Evolutionary conservation across 2,329 filamentous ascomycete genomes (phyloP).

Genomic region (Colletotrichum noveboracense): DNA sequence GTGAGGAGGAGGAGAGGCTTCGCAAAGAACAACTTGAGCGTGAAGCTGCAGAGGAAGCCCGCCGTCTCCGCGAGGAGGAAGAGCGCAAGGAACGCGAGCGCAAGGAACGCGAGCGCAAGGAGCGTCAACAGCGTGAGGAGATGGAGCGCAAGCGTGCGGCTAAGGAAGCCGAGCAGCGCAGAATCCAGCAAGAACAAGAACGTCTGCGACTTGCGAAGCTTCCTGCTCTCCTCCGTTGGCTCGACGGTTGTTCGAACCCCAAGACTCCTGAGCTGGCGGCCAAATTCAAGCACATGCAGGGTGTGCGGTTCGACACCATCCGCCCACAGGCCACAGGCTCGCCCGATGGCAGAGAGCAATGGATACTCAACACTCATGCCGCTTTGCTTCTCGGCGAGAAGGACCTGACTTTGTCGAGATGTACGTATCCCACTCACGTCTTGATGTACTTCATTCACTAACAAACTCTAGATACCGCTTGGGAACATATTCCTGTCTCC

Average conservation of each 20-base stretch:
- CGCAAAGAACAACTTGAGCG: slow-evolving; percentile 49
- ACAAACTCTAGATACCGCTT: slow-evolving; percentile 55
- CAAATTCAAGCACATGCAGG: slow-evolving; percentile 62
- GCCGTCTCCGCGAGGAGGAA: slow-evolving; percentile 56
- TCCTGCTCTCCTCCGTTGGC: slow-evolving; percentile 66
- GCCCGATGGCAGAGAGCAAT: slow-evolving; percentile 65
- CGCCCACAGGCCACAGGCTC: slow-evolving; percentile 56
- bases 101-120: slow-evolving; percentile 52
- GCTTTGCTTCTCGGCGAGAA: slow-evolving; percentile 70
- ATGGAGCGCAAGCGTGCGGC: slow-evolving; percentile 54
- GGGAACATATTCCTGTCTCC: slow-evolving; percentile 61
- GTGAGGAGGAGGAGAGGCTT: slow-evolving; percentile 52
- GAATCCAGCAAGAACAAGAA: slow-evolving; percentile 60
- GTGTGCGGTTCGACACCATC: slow-evolving; percentile 70
- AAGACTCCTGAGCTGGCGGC: slow-evolving; percentile 55
- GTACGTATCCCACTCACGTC: slow-evolving; percentile 43
- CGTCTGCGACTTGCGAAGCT: slow-evolving; percentile 58
- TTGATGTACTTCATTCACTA: background rate
- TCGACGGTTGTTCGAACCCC: slow-evolving; percentile 57
- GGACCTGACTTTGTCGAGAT: slow-evolving; percentile 64
- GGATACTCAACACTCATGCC: slow-evolving; percentile 69
- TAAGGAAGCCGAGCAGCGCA: slow-evolving; percentile 56
- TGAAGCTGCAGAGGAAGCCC: slow-evolving; percentile 54
- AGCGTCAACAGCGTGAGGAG: slow-evolving; percentile 48
- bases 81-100: slow-evolving; percentile 57